phyloP scores from a whole-genome alignment of 179 eudicot species.

The Silene noctiflora region DNA sequence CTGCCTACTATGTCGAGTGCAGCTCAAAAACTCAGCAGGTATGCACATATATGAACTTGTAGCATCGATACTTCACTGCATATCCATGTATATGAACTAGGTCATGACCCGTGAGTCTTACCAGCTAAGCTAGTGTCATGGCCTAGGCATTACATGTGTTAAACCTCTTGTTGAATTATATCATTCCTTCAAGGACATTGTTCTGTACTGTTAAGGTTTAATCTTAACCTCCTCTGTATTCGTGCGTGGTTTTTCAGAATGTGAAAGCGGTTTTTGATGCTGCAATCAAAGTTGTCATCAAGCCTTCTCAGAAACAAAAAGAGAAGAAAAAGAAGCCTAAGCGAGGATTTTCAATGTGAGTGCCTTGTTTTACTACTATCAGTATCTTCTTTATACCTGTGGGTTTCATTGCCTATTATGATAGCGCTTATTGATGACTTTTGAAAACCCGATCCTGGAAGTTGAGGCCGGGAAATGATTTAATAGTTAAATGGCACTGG shows the following conservation, averaged over 20 bases:
- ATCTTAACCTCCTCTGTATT: conserved; percentile 8
- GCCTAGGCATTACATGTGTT: background rate
- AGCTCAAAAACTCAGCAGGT: conserved; percentile 99
- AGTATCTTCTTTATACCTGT: background rate
- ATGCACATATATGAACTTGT: conserved; percentile 6
- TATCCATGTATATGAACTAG: background rate
- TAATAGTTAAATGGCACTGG: background rate
- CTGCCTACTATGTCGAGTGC: conserved; percentile 79
- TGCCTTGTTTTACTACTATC: conserved; percentile 19
- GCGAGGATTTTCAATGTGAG: conserved; percentile 68
- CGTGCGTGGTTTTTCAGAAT: conserved; percentile 47
- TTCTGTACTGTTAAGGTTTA: background rate
- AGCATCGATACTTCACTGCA: background rate
- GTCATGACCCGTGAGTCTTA: too few species aligned
- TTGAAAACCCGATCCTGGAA: background rate
- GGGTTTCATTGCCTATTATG: background rate
- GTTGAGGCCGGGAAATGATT: background rate
- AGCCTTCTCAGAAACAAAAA: conserved; percentile 81
- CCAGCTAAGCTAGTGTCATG: background rate
- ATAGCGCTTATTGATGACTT: background rate
- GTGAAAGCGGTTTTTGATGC: conserved; percentile 98
- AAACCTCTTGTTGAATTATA: background rate
- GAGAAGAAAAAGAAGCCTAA: conserved; percentile 85
- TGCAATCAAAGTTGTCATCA: conserved; percentile 89
- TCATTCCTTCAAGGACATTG: background rate